Percentiles rank a stretch among this genome's conserved stretches.
Evolutionary conservation across 2,329 filamentous ascomycete genomes (phyloP).

Genomic region (Coleophoma cylindrospora): DNA sequence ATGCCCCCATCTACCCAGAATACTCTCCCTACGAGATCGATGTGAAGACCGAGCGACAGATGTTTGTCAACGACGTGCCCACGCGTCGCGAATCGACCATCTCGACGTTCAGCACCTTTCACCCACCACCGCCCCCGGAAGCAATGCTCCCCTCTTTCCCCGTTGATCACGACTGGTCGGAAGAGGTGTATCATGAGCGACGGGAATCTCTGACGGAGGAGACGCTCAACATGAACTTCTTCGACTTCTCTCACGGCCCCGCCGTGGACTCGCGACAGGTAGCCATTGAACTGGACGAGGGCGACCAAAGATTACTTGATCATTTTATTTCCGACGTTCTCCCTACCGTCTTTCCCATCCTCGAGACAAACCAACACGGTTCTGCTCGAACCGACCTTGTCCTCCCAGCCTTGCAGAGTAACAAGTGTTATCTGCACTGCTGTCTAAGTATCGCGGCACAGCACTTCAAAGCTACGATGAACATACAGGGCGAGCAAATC

Average conservation of each 20-base stretch:
- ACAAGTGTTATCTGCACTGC: conserved; percentile 92
- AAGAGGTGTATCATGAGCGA: conserved; percentile 63
- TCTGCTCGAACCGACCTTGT: conserved; percentile 77
- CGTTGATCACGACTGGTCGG: conserved; percentile 66
- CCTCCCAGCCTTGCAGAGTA: conserved; percentile 81
- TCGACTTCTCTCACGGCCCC: conserved; percentile 71
- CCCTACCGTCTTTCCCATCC: conserved; percentile 84
- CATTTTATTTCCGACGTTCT: conserved; percentile 89
- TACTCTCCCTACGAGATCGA: conserved; percentile 87
- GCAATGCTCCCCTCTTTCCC: conserved; percentile 60
- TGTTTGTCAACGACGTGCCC: conserved; percentile 87
- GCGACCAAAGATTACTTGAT: conserved; percentile 79
- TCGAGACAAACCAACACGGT: conserved; percentile 85
- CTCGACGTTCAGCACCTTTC: conserved; percentile 90
- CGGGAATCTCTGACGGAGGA: conserved; percentile 60
- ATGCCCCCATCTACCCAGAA: conserved; percentile 41
- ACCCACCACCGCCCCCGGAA: conserved; percentile 68
- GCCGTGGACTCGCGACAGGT: conserved; percentile 60
- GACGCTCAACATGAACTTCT: conserved; percentile 70
- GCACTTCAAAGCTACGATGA: conserved; percentile 78
- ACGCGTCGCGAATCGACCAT: conserved; percentile 81
- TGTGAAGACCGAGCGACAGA: conserved; percentile 91
- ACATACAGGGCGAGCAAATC: conserved; percentile 64
- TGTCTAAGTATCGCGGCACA: conserved; percentile 90
- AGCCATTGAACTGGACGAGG: conserved; percentile 78